Evolutionary conservation across 345 rosid genomes (phyloP).

Genomic region (Pseudoturritis turrita): DNA sequence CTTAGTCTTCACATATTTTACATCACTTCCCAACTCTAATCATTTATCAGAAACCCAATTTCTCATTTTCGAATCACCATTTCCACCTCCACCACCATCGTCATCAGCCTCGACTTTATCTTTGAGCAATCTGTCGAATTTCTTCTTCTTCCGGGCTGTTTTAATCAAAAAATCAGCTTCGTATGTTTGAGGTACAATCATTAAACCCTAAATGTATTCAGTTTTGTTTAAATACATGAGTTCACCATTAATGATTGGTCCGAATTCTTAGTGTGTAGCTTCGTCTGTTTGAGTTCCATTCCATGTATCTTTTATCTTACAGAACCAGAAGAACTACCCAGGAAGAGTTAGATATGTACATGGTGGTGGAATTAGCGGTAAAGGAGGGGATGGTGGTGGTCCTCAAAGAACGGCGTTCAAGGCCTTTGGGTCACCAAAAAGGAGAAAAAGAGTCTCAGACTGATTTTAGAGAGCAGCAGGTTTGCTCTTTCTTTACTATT

Average conservation of each 20-base stretch:
- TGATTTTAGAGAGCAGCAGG: conserved; percentile 61
- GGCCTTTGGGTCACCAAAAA: conserved; percentile 57
- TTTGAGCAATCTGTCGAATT: conserved; percentile 14
- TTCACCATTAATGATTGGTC: too few species aligned
- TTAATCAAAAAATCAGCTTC: too few species aligned
- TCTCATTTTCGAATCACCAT: not conserved
- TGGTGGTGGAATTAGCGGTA: too few species aligned
- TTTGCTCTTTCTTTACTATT: too few species aligned
- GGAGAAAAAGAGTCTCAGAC: conserved; percentile 52
- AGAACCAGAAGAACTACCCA: too few species aligned
- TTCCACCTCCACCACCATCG: conserved; percentile 6
- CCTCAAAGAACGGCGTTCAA: conserved; percentile 49
- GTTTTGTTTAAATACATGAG: not conserved
- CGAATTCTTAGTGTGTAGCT: conserved; percentile 6
- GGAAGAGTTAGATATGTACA: too few species aligned
- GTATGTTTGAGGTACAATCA: conserved; percentile 33
- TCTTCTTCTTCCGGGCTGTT: conserved; percentile 45
- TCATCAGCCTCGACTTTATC: conserved; percentile 24
- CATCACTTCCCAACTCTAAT: conserved; percentile 11
- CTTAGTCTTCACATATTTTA: too few species aligned
- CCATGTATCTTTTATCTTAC: too few species aligned
- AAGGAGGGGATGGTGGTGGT: conserved; percentile 33
- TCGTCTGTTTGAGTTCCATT: too few species aligned
- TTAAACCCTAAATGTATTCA: not conserved
- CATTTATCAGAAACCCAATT: not conserved